Evolutionary conservation across 352 stramenopile genomes (phyloP).

Genomic region (Phytophthora podocarpi): DNA sequence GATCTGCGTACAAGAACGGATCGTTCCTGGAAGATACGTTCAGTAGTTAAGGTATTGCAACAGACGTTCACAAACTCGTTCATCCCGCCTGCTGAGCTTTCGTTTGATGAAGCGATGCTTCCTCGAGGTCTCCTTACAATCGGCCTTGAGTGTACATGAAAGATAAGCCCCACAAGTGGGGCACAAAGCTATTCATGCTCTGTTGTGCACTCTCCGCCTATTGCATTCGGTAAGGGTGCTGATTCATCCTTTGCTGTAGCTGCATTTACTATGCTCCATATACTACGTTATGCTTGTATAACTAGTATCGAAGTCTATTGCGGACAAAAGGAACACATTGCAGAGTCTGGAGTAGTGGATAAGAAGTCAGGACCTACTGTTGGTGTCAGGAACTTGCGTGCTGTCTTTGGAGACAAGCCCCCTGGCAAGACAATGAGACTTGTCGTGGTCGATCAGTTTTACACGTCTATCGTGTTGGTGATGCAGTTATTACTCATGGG

Average conservation of each 20-base stretch:
- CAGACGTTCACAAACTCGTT: neutral
- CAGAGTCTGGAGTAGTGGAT: no score
- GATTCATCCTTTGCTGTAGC: neutral
- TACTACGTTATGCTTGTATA: no score
- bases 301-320: no score
- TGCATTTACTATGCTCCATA: slow-evolving; percentile 13
- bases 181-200: slow-evolving; percentile 13
- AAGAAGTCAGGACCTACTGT: no score
- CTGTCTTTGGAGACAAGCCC: no score
- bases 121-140: slow-evolving; percentile 6
- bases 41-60: neutral
- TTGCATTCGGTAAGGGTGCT: slow-evolving; percentile 9
- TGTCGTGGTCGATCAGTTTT: no score
- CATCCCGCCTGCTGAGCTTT: neutral
- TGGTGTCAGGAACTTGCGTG: no score
- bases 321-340: no score
- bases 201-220: slow-evolving; percentile 8
- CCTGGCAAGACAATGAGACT: no score
- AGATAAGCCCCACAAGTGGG: slow-evolving; percentile 12
- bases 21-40: slow-evolving; percentile 7
- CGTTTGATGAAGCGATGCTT: slow-evolving; percentile 18
- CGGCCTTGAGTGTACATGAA: slow-evolving; percentile 13
- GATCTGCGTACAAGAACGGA: neutral
- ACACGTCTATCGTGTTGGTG: no score
- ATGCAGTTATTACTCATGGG: no score